A percentile compares a stretch with the other conserved stretches of the same genome.
Conservation (phyloP, 2,329 filamentous ascomycete genomes). For the Apiospora sp. region DNA sequence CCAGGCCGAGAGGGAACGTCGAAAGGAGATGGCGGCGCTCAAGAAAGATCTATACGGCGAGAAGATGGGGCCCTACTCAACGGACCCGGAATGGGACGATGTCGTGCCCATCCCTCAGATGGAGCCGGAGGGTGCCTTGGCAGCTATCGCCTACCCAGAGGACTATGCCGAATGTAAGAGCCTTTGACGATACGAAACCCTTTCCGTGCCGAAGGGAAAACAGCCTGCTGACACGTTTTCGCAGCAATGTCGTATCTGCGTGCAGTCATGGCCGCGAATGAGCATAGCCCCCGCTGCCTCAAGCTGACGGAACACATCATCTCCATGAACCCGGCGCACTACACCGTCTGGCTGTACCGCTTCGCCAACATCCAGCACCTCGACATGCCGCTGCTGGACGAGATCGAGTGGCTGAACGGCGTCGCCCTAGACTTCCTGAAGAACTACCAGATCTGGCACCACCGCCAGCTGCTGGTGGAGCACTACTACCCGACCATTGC, state of each 20-base stretch:
- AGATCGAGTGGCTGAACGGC: slow-evolving; percentile 86
- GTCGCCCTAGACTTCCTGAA: slow-evolving; percentile 87
- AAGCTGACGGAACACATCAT: slow-evolving; percentile 90
- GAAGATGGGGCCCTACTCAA: slow-evolving; percentile 61
- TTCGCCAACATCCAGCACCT: slow-evolving; percentile 78
- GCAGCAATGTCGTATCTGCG: slow-evolving; percentile 89
- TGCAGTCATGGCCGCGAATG: slow-evolving; percentile 89
- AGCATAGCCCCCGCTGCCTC: slow-evolving; percentile 81
- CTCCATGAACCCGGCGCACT: slow-evolving; percentile 92
- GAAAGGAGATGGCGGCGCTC: slow-evolving; percentile 60
- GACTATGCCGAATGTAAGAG: slow-evolving; percentile 81
- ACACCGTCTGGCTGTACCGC: slow-evolving; percentile 98
- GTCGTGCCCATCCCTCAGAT: slow-evolving; percentile 82
- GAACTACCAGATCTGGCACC: slow-evolving; percentile 98
- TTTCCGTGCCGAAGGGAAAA: slow-evolving; percentile 1
- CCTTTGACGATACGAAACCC: too few species aligned
- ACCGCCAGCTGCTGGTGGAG: slow-evolving; percentile 71
- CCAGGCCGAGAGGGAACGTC: slow-evolving; percentile 54
- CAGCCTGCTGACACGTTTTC: slow-evolving; percentile 23
- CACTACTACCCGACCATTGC: slow-evolving; percentile 66
- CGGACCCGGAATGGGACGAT: slow-evolving; percentile 83
- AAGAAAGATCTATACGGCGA: slow-evolving; percentile 62
- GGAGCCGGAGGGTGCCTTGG: slow-evolving; percentile 84
- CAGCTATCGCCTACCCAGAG: slow-evolving; percentile 89
- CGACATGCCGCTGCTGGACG: slow-evolving; percentile 69